Evolutionary conservation across 331 rosid genomes (phyloP).

Genomic region (Cydonia oblonga): DNA sequence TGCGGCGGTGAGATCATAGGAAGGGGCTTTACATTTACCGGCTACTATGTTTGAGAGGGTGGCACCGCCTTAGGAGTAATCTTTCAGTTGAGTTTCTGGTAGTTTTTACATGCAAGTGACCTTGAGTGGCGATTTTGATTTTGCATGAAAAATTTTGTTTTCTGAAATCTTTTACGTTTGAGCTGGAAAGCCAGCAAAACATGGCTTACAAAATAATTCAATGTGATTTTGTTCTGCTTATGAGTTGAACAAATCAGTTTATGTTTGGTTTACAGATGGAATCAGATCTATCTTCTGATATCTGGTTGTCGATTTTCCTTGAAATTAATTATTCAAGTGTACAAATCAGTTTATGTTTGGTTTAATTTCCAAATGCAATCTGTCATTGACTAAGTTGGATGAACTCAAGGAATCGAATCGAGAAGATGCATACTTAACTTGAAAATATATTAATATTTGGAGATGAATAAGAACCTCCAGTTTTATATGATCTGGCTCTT

Average conservation of each 20-base stretch:
- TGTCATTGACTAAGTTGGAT: not conserved
- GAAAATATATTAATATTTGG: not conserved
- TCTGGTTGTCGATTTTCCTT: not conserved
- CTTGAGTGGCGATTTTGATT: not conserved
- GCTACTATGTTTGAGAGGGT: conserved; percentile 42
- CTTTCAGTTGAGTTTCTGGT: not conserved
- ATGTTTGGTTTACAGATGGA: no score
- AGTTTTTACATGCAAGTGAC: not conserved
- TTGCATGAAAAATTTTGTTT: not conserved
- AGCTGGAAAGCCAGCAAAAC: not conserved
- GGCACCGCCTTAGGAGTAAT: not conserved
- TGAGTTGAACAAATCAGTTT: no score
- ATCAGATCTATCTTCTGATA: not conserved
- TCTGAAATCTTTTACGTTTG: not conserved
- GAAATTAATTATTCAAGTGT: not conserved
- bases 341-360: not conserved
- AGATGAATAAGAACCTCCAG: no score
- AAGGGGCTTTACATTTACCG: conserved; percentile 78
- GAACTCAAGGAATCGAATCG: conserved; percentile 1
- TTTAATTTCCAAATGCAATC: not conserved
- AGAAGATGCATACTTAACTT: not conserved
- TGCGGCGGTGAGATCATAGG: conserved; percentile 73
- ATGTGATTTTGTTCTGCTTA: no score
- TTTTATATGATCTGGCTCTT: no score
- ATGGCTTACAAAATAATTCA: not conserved